Conservation (phyloP, 1,284 basidiomycete genomes). For the Blastosporella zonata region DNA sequence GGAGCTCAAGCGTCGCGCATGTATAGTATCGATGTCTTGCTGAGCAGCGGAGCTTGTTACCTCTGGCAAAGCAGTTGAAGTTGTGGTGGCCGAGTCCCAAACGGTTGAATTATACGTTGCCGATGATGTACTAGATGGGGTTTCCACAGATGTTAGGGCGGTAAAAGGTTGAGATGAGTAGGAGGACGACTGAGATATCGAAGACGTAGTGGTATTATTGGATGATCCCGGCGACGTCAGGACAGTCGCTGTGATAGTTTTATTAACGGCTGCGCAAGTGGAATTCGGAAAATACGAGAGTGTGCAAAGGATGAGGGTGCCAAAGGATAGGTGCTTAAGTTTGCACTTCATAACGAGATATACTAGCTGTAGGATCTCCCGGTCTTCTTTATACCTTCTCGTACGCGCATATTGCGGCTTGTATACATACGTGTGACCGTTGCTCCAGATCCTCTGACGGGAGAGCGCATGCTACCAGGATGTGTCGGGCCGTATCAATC, state of each 20-base stretch:
- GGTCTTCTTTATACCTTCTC: conserved; percentile 1
- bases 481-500: too few species aligned
- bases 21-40: conserved; percentile 15
- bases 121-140: background rate
- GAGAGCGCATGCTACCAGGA: too few species aligned
- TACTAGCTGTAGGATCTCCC: background rate
- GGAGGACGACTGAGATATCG: background rate
- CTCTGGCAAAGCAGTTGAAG: background rate
- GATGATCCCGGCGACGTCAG: background rate
- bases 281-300: background rate
- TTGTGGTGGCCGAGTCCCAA: background rate
- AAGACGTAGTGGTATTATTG: background rate
- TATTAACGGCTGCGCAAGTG: background rate
- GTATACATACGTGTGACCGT: background rate
- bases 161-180: background rate
- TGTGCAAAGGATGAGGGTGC: background rate
- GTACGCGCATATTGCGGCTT: background rate
- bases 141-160: background rate
- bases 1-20: conserved; percentile 13
- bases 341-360: conserved; percentile 3
- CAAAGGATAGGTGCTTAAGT: too few species aligned
- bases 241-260: background rate
- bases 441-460: background rate
- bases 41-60: conserved; percentile 2
- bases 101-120: background rate